Evolutionary conservation across 2,329 filamentous ascomycete genomes (phyloP).

Genomic region (Ophiocordyceps unilateralis): DNA sequence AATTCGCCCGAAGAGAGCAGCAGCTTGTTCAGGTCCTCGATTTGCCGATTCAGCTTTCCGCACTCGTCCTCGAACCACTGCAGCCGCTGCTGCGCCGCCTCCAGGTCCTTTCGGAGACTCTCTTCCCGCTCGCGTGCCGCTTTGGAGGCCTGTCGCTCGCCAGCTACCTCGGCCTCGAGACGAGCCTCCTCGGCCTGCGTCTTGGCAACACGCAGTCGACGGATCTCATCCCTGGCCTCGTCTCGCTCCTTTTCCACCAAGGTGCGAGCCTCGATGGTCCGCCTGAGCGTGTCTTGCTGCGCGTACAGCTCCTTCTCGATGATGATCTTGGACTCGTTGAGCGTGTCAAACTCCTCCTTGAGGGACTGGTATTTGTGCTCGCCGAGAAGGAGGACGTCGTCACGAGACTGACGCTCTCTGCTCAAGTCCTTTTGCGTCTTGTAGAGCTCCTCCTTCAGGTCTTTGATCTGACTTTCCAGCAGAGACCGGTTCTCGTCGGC

Average conservation of each 20-base stretch:
- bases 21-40: conserved; percentile 72
- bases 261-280: conserved; percentile 65
- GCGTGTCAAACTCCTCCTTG: conserved; percentile 65
- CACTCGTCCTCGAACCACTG: conserved; percentile 69
- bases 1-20: conserved; percentile 83
- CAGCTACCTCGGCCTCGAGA: conserved; percentile 61
- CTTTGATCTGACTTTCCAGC: conserved; percentile 71
- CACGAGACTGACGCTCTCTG: conserved; percentile 78
- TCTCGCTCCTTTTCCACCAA: conserved; percentile 77
- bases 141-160: conserved; percentile 62
- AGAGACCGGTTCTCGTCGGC: conserved; percentile 66
- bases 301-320: conserved; percentile 97
- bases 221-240: conserved; percentile 73
- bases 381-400: conserved; percentile 79
- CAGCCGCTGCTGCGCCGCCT: conserved; percentile 58
- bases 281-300: conserved; percentile 78
- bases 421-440: conserved; percentile 77
- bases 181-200: conserved; percentile 74
- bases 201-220: conserved; percentile 66
- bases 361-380: conserved; percentile 76
- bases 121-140: conserved; percentile 67
- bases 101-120: conserved; percentile 62
- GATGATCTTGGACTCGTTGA: conserved; percentile 90
- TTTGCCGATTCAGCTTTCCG: conserved; percentile 55
- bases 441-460: conserved; percentile 73